Conservation (phyloP, 1,139 yeast species). For the Sporopachydermia cereana region DNA sequence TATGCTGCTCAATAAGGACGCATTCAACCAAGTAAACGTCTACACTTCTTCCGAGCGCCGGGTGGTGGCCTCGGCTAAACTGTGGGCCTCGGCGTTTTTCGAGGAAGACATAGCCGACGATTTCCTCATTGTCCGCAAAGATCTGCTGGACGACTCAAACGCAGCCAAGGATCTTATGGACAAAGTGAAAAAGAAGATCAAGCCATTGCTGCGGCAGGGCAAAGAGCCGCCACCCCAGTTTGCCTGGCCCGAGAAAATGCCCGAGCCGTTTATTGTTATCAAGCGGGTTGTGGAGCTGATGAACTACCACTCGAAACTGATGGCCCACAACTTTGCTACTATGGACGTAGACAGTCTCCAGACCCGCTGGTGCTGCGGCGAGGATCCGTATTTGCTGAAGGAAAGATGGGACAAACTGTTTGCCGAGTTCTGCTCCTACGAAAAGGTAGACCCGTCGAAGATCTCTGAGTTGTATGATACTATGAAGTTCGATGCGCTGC, state of each 20-base stretch:
- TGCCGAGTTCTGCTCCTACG: conserved; percentile 84
- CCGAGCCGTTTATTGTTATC: conserved; percentile 90
- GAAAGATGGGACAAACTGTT: conserved; percentile 98
- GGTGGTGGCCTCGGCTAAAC: conserved; percentile 83
- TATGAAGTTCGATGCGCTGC: conserved; percentile 96
- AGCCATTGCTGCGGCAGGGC: conserved; percentile 89
- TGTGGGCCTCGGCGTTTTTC: conserved; percentile 74
- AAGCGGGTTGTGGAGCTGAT: conserved; percentile 89
- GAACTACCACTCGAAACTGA: conserved; percentile 80
- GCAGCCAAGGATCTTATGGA: conserved; percentile 99
- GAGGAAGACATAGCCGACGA: conserved; percentile 71
- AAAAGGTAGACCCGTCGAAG: conserved; percentile 95
- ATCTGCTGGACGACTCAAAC: conserved; percentile 87
- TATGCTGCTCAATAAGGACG: conserved; percentile 72
- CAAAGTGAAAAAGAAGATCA: conserved; percentile 90
- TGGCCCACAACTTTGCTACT: conserved; percentile 69
- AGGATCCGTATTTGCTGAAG: conserved; percentile 77
- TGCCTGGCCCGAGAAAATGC: conserved; percentile 98
- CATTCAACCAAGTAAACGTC: conserved; percentile 74
- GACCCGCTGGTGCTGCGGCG: conserved; percentile 90
- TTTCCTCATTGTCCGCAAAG: conserved; percentile 75
- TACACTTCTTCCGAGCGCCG: conserved; percentile 91
- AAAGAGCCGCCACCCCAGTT: conserved; percentile 98
- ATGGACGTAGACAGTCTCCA: conserved; percentile 63
- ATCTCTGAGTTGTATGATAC: conserved; percentile 95